Evolutionary conservation across 1,284 basidiomycete species (phyloP).

Genomic region (Ceratobasidium sp.): DNA sequence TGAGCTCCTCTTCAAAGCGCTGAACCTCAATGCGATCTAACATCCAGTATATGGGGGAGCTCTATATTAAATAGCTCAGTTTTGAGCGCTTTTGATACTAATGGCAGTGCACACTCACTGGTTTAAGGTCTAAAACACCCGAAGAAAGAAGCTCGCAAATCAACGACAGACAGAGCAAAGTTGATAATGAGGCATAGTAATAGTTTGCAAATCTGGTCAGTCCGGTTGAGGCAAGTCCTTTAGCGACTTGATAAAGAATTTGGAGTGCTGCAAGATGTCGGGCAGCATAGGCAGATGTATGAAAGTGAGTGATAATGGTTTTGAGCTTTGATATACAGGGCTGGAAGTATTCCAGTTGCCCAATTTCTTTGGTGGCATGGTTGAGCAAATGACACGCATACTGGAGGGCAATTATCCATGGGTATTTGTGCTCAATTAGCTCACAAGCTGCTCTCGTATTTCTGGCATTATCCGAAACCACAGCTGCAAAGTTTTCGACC

Average conservation of each 20-base stretch:
- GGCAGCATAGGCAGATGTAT: conserved; percentile 53
- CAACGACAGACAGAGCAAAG: conserved; percentile 9
- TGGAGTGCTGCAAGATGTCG: conserved; percentile 51
- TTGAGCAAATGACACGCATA: conserved; percentile 57
- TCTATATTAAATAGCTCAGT: not conserved
- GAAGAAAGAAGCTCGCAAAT: conserved; percentile 23
- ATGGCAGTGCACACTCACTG: not conserved
- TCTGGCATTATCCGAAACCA: conserved; percentile 57
- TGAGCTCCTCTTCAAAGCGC: not conserved
- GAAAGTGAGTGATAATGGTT: conserved; percentile 52
- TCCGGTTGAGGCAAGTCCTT: conserved; percentile 55
- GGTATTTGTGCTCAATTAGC: conserved; percentile 50
- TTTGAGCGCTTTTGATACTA: not conserved
- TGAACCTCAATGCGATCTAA: conserved; percentile 14
- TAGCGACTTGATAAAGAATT: conserved; percentile 45
- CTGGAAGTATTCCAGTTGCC: conserved; percentile 53
- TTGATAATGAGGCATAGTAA: conserved; percentile 44
- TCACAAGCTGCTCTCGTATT: conserved; percentile 54
- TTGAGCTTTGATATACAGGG: conserved; percentile 51
- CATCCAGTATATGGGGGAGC: conserved; percentile 43
- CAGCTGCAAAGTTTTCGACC: conserved; percentile 50
- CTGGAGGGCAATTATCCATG: conserved; percentile 54
- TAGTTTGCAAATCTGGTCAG: conserved; percentile 56
- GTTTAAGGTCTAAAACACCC: conserved; percentile 15
- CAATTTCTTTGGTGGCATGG: conserved; percentile 56